phyloP scores from a whole-genome alignment of 2,329 filamentous ascomycete species.

The Fusarium poae region DNA sequence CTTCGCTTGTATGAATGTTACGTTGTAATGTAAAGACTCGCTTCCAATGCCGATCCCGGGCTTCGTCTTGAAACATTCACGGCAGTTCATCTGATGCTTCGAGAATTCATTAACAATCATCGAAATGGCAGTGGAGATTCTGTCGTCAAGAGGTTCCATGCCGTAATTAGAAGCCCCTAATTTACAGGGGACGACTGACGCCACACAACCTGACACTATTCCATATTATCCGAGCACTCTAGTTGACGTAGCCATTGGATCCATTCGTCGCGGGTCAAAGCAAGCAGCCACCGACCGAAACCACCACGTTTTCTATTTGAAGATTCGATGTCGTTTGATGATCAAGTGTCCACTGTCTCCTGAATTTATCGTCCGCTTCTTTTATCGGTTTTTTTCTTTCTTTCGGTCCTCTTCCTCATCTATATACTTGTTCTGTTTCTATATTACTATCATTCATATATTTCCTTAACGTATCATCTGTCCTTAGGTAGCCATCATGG shows the following conservation, averaged over 20 bases:
- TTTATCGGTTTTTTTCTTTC: constrained; percentile 5
- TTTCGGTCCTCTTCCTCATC: background rate
- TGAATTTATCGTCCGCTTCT: constrained; percentile 29
- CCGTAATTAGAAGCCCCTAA: constrained; percentile 21
- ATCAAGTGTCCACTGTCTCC: constrained; percentile 42
- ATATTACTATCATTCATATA: background rate
- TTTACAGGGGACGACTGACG: constrained; percentile 32
- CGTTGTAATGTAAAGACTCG: constrained; percentile 21
- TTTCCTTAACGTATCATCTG: background rate
- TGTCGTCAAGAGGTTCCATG: constrained; percentile 30
- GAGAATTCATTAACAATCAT: constrained; percentile 14
- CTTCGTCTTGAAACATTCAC: constrained; percentile 24
- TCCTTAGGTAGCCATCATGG: constrained; percentile 52
- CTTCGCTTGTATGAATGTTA: constrained; percentile 4
- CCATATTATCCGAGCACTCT: constrained; percentile 2
- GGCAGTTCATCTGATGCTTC: constrained; percentile 12
- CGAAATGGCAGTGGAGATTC: constrained; percentile 15
- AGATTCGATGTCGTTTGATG: constrained; percentile 38
- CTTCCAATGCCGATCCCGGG: constrained; percentile 13
- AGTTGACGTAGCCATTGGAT: constrained; percentile 20
- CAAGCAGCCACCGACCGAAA: constrained; percentile 39
- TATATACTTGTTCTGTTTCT: constrained; percentile 1
- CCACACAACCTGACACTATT: constrained; percentile 27
- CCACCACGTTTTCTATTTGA: constrained; percentile 34
- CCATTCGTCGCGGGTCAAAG: constrained; percentile 24